phyloP scores from a whole-genome alignment of 2,329 filamentous ascomycete genomes.

The Leptosphaerulina australis region DNA sequence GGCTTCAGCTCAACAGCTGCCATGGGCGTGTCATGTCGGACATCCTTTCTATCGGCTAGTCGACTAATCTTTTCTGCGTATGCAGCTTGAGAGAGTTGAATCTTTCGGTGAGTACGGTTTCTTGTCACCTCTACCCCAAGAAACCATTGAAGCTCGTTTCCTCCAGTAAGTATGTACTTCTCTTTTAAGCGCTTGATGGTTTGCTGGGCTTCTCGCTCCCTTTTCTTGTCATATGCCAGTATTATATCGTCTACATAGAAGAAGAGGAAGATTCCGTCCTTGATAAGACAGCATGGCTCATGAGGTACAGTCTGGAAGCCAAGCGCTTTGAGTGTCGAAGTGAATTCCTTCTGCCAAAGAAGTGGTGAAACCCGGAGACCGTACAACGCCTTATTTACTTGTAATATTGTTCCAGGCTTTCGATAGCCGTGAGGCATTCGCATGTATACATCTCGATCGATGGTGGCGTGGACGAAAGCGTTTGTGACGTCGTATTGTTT shows the following conservation, averaged over 20 bases:
- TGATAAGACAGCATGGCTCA: background rate
- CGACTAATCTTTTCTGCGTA: background rate
- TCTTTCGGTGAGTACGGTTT: background rate
- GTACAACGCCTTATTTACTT: conserved; percentile 11
- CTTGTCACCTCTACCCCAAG: conserved; percentile 6
- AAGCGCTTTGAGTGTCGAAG: background rate
- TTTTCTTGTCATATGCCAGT: background rate
- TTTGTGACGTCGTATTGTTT: conserved; percentile 26
- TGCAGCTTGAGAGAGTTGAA: background rate
- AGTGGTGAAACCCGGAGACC: conserved; percentile 8
- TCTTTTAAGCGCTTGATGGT: background rate
- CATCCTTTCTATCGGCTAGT: background rate
- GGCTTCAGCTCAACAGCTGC: background rate
- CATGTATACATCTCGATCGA: conserved; percentile 14
- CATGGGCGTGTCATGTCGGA: too few relatives aligned
- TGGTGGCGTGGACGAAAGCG: conserved; percentile 25
- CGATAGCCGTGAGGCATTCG: background rate
- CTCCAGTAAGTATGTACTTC: conserved; percentile 7
- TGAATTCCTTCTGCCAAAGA: background rate
- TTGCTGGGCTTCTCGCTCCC: background rate
- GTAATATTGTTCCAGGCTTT: background rate
- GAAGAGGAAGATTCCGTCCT: background rate
- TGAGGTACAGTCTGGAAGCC: background rate
- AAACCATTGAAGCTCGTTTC: conserved; percentile 16
- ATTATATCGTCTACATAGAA: too few relatives aligned